Evolutionary conservation across 148 eudicot species (phyloP).

Genomic region (Camellia lanceoleosa): DNA sequence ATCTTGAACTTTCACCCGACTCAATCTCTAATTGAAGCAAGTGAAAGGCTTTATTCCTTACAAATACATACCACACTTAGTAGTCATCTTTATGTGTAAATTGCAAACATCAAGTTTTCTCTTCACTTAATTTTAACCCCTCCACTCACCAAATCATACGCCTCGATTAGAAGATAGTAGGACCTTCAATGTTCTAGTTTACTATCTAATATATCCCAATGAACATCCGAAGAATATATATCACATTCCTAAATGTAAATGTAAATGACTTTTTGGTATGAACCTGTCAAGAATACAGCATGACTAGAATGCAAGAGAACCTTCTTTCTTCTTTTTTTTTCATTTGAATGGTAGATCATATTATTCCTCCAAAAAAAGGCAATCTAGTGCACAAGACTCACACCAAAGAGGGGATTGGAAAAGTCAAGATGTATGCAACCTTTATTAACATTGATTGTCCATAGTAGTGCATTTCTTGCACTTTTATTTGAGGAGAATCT

Average conservation of each 20-base stretch:
- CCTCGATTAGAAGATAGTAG: not conserved
- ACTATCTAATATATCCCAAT: not conserved
- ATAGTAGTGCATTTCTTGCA: not conserved
- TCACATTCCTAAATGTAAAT: not conserved
- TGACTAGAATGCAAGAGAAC: not conserved
- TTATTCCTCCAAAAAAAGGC: not conserved
- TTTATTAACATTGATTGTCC: not conserved
- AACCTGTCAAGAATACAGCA: not conserved
- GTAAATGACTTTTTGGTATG: not conserved
- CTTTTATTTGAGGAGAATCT: not conserved
- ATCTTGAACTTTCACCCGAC: not conserved
- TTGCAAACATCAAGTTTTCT: not conserved
- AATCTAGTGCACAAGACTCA: no score
- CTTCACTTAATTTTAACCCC: not conserved
- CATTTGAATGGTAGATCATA: not conserved
- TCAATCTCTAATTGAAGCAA: not conserved
- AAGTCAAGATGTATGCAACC: no score
- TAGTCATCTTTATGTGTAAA: not conserved
- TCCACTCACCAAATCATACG: not conserved
- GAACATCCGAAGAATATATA: not conserved
- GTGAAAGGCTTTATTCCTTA: not conserved
- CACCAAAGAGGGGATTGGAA: no score
- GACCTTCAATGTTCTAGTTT: not conserved
- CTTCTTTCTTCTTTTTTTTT: not conserved
- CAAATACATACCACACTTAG: not conserved